Evolutionary conservation across 192 early-diverging fungal species (phyloP), one percentile per base, ranked within the genome.

Genomic region (Allomyces arbusculus): DNA sequence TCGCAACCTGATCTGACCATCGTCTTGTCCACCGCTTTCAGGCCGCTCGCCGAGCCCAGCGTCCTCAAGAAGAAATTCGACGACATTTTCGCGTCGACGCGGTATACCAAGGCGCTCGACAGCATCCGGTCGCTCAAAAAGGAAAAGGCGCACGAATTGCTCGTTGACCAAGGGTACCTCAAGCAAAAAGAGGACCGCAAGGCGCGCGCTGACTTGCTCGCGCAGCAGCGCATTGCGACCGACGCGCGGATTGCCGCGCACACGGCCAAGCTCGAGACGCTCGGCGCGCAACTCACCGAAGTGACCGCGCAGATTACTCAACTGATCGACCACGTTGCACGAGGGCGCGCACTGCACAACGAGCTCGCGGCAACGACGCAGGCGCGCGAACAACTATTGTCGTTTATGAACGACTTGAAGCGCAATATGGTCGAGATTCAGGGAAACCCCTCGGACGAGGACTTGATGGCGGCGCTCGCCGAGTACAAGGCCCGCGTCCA

Each of bases 1-100:
- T 40, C 33, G 33, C 33, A 40, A 8, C 8, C 7, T 40, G 33
- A 40, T 8, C 33, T 40, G 7, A 40, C 33, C 33, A 40, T 40
- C 33, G 7, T 0, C 33, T 68, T 24, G 68, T 65, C n/a, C 61
- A 4, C 24, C 43, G 24, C 23, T 74, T 22, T 28, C 50, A 83
- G 83, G 94, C 96, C 96, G 16, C 79, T 99, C 11, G 82, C 91
- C 0, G 96, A 99, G 69, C 84, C 94, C 0, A 66, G 76, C 4
- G 68, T 80, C 6, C 68, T 99, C 43, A 99, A 99, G 69, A 96
- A 96, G 69, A 91, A 88, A 68, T 99, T 99, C 77, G 95, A 99
- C 76, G 96, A 96, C 20, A 97, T 99, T 58, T 99, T 97, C 78
- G 88, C 89, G 0, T 82, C 91, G 1, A 94, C 90, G 22, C 76